Conservation (phyloP, 2,329 filamentous ascomycete genomes). For the Fusarium setosum region DNA sequence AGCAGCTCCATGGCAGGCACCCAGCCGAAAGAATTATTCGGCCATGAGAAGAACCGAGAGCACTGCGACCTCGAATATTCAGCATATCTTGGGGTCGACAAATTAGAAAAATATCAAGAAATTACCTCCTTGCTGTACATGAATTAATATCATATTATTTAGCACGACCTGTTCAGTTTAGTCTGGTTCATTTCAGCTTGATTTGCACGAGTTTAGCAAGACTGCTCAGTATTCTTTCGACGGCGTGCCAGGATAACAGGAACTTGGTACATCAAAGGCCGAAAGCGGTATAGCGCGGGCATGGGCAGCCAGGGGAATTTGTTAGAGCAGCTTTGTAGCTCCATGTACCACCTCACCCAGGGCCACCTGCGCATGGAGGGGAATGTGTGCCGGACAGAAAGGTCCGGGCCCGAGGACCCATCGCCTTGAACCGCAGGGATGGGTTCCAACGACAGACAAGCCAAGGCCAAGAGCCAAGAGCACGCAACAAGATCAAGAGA, state of each 20-base stretch:
- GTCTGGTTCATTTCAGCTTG: no score
- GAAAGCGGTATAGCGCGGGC: slow-evolving; percentile 2
- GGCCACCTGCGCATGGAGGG: not conserved
- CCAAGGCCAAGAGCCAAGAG: slow-evolving; percentile 6
- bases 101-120: no score
- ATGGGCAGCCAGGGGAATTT: slow-evolving; percentile 16
- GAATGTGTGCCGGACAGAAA: slow-evolving; percentile 29
- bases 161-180: no score
- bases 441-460: slow-evolving; percentile 1
- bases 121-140: no score
- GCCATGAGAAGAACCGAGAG: no score
- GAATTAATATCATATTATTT: no score
- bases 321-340: slow-evolving; percentile 33
- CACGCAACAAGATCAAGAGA: not conserved
- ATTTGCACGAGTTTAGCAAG: no score
- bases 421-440: not conserved
- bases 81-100: no score
- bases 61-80: no score
- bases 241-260: not conserved
- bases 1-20: no score
- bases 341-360: slow-evolving; percentile 23
- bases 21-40: not conserved
- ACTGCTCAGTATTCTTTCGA: no score
- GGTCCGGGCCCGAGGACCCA: slow-evolving; percentile 22
- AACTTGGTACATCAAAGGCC: not conserved